Conservation (phyloP, 208 protist genomes). For the Trypanosoma lewisi region DNA sequence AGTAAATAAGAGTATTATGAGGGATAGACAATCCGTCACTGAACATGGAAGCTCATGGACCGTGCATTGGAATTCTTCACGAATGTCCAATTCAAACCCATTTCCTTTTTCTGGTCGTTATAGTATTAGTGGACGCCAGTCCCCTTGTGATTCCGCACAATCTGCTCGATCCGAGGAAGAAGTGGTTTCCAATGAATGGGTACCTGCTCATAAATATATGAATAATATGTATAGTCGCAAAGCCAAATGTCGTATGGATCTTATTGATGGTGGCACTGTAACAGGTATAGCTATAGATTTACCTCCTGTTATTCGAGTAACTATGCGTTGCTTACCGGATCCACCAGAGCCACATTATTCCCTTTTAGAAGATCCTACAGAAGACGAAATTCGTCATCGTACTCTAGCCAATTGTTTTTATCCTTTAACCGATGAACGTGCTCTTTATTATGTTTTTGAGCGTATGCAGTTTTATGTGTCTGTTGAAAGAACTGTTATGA, state of each 20-base stretch:
- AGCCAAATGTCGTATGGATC: conserved; percentile 54
- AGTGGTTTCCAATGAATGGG: not conserved
- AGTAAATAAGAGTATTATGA: not conserved
- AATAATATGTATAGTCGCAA: conserved; percentile 35
- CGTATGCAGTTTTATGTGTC: conserved; percentile 75
- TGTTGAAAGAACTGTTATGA: conserved; percentile 70
- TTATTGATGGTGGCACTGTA: conserved; percentile 62
- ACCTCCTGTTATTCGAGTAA: conserved; percentile 50
- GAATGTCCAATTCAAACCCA: not conserved
- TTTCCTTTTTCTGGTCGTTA: not conserved
- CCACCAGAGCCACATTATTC: conserved; percentile 48
- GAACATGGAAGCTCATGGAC: not conserved
- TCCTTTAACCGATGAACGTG: conserved; percentile 67
- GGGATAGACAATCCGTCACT: not conserved
- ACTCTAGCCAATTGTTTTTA: conserved; percentile 80
- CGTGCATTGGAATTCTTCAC: not conserved
- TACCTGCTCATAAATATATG: conserved; percentile 3
- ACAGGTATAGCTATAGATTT: conserved; percentile 70
- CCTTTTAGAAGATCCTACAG: conserved; percentile 59
- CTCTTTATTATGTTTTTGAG: conserved; percentile 73
- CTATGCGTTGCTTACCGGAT: conserved; percentile 65
- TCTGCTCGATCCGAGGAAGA: not conserved
- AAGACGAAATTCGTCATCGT: conserved; percentile 57
- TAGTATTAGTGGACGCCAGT: not conserved
- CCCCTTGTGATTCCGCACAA: not conserved